These are phyloP conservation scores for Pyricularia grisea DNA, from an alignment of 2,329 filamentous ascomycete genomes.

Conservation along the genomic window DNA sequence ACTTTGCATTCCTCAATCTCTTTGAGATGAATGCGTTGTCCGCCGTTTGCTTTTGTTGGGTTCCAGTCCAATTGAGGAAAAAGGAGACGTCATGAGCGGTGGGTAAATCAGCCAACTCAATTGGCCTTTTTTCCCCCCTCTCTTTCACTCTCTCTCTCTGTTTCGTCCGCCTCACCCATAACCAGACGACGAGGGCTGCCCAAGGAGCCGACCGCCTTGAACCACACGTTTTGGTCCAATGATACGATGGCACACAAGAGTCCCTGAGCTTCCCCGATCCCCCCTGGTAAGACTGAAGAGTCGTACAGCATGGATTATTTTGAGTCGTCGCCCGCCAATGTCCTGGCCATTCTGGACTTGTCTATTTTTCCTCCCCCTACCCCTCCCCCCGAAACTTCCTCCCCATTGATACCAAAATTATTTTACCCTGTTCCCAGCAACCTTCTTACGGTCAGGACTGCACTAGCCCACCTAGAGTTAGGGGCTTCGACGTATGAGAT, in stretches of 20 bases:
- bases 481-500: not conserved
- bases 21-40: not conserved
- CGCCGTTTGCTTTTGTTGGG: not conserved
- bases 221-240: not conserved
- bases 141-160: not conserved
- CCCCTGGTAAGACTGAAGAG: not conserved
- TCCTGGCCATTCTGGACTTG: not conserved
- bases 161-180: not conserved
- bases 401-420: not conserved
- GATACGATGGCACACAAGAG: not conserved
- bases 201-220: not conserved
- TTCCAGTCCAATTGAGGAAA: not conserved
- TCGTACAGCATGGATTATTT: not conserved
- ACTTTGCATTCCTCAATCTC: not conserved
- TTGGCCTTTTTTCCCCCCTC: not conserved
- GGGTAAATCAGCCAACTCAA: not conserved
- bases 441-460: not conserved
- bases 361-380: not conserved
- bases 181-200: not conserved
- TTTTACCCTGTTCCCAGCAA: not conserved
- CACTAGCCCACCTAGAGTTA: not conserved
- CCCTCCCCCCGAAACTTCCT: not conserved
- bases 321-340: not conserved
- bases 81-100: not conserved
- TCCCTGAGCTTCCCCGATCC: not conserved